Base-by-base conservation (phyloP, 768 basidiomycete genomes). In the Tubosaeta sp. region DNA sequence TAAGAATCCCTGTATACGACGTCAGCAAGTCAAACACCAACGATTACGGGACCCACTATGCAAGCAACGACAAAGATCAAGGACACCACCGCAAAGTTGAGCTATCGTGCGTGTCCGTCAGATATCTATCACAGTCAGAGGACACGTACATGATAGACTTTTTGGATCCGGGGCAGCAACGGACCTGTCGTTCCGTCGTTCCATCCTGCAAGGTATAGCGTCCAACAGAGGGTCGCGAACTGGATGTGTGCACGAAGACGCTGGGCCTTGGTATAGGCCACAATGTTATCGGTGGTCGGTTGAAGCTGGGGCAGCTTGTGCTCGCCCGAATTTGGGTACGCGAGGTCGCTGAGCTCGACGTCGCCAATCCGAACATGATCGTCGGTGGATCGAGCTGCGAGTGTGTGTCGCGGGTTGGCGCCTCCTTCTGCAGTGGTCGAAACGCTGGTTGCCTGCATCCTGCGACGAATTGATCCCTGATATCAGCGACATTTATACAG, bases 31-130 rank as follows among this genome's bases (percentile, higher is more conserved):
- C 1, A 26, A 17, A 10, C 4, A 8, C 8, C 33, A 19, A 16
- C 39, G 22, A 43, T 6, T 27, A 3, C 19, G 38, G 35, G 25
- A 68, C 72, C 22, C 42, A 72, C 76, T 10, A 63, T 47, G 50
- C 71, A 74, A n/a, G 70, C 65, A 50, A 71, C 67, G 9, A 77
- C 73, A 53, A 75, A 78, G 7, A 77, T 63, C 14, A 78, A 50
- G 25, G 76, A 77, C 4, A 77, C 75, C 26, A 68, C 58, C 2
- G 65, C 59, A 55, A 71, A 76, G 19, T 69, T 66, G 42, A 76
- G 60, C 75, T 74, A 47, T 52, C 12, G 16, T n/a, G 1, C 38
- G 29, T 17, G 9, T 10, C n/a, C 10, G 31, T 59, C 46, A 59
- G 37, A 13, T n/a, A 32, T 16, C 25, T 12, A n/a, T 34, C n/a